Conservation (phyloP, 2,329 filamentous ascomycete species). For the Fusarium scirpi region DNA sequence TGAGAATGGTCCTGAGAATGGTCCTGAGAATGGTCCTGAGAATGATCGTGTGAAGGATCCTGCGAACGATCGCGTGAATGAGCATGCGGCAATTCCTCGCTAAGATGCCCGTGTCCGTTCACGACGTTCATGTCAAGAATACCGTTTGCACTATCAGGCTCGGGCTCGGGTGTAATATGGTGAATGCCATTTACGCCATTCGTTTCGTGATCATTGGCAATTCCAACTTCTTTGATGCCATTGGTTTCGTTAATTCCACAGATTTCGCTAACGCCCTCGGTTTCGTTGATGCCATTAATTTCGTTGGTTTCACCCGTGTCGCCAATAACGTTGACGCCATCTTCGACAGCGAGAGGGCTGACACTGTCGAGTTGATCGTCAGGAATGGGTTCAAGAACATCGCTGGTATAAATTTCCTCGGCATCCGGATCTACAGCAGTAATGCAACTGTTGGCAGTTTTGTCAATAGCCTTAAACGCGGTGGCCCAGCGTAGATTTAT, state of each 20-base stretch:
- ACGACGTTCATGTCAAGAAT: conserved; percentile 22
- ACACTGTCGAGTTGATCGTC: conserved; percentile 35
- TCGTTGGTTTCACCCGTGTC: conserved; percentile 29
- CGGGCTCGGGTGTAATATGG: conserved; percentile 7
- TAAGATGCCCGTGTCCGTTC: conserved; percentile 38
- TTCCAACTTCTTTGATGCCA: conserved; percentile 4
- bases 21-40: conserved; percentile 36
- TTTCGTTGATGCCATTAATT: conserved; percentile 13
- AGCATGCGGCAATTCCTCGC: conserved; percentile 50
- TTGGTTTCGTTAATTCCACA: neutral
- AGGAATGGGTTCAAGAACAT: conserved; percentile 38
- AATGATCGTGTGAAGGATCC: neutral
- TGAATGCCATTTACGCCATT: conserved; percentile 18
- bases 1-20: conserved; percentile 48
- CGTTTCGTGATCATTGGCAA: conserved; percentile 6
- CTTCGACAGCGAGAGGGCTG: conserved; percentile 23
- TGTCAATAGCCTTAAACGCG: conserved; percentile 55
- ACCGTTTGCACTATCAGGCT: conserved; percentile 8
- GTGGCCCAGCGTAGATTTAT: conserved; percentile 62
- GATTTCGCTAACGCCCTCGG: conserved; percentile 3
- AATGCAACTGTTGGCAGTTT: conserved; percentile 59
- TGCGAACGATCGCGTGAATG: conserved; percentile 21
- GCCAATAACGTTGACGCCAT: conserved; percentile 7
- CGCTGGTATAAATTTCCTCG: conserved; percentile 41
- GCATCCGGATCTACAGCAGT: conserved; percentile 55